These are phyloP conservation scores for Capronia epimyces DNA, from an alignment of 2,329 filamentous ascomycete species.

Conservation along the genomic window DNA sequence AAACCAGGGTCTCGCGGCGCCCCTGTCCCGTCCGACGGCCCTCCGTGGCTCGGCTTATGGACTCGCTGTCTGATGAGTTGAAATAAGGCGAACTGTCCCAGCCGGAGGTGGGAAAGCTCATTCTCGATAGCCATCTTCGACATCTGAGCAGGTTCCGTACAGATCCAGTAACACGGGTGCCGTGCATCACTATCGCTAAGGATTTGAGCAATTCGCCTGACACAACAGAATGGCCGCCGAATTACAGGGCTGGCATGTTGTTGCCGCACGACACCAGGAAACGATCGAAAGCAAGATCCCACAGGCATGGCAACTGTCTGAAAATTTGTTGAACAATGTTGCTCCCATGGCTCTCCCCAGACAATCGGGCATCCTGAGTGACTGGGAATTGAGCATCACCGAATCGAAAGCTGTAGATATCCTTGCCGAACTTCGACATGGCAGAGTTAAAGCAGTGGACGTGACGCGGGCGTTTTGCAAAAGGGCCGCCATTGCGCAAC, in stretches of 20 bases:
- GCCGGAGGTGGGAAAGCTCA: too few species aligned
- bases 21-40: too few species aligned
- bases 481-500: conserved; percentile 26
- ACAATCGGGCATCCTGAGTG: background rate
- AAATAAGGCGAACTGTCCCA: too few species aligned
- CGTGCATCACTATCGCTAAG: too few species aligned
- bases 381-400: conserved; percentile 2
- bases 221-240: background rate
- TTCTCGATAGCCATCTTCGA: too few species aligned
- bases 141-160: too few species aligned
- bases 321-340: background rate
- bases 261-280: background rate
- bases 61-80: too few species aligned
- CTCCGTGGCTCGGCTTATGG: too few species aligned
- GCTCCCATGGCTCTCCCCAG: background rate
- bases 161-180: too few species aligned
- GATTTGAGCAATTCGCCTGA: too few species aligned
- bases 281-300: conserved; percentile 20
- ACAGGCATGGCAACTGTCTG: conserved; percentile 29
- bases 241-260: background rate
- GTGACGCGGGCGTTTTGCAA: conserved; percentile 27
- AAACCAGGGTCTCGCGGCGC: too few species aligned
- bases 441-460: conserved; percentile 18
- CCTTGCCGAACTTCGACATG: conserved; percentile 35
- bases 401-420: conserved; percentile 45